Evolutionary conservation across 352 stramenopile species (phyloP).

Genomic region (Globisporangium irregulare): DNA sequence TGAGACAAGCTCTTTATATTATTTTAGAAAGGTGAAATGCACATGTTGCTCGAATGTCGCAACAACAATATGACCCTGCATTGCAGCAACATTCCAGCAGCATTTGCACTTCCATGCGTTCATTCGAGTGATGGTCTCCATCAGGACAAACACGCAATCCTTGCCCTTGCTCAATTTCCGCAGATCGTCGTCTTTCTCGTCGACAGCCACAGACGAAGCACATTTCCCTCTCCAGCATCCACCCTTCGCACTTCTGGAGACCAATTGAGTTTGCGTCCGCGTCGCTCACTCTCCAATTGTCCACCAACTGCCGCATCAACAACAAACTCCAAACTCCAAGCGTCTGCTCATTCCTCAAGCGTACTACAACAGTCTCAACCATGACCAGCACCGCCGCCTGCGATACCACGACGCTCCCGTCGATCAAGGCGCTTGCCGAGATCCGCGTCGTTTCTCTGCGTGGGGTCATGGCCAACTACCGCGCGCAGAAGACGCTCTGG

Average conservation of each 20-base stretch:
- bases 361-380: background rate
- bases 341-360: background rate
- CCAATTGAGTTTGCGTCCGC: background rate
- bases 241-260: background rate
- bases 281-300: background rate
- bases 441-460: slow-evolving; percentile 37
- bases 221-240: background rate
- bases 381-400: background rate
- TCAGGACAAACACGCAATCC: background rate
- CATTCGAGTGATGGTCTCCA: background rate
- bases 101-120: too few relatives aligned
- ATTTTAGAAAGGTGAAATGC: background rate
- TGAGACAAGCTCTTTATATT: background rate
- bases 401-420: background rate
- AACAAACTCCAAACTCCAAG: background rate
- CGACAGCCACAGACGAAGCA: background rate
- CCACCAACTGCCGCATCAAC: background rate
- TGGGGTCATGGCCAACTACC: slow-evolving; percentile 40
- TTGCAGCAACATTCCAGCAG: too few relatives aligned
- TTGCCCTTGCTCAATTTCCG: background rate
- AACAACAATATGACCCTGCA: too few relatives aligned
- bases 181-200: background rate
- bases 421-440: slow-evolving; percentile 30
- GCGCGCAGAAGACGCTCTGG: slow-evolving; percentile 41
- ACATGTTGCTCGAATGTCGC: too few relatives aligned